Evolutionary conservation across 129 eudicot species (phyloP).

Genomic region (Tagetes patula): DNA sequence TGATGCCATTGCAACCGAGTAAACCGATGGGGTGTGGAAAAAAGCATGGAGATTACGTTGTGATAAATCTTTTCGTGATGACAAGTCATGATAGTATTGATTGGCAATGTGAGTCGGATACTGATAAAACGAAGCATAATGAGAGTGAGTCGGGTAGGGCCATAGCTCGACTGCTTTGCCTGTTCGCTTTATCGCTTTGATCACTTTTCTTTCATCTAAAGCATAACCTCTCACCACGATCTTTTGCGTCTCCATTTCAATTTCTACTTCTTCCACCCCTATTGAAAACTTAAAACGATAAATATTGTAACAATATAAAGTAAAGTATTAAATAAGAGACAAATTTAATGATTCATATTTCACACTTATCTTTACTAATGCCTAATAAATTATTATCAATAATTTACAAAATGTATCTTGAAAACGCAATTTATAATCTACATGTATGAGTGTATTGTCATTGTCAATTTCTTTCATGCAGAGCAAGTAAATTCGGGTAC

Average conservation of each 20-base stretch:
- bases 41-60: conserved; percentile 55
- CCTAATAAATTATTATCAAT: too few relatives aligned
- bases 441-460: background rate
- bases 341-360: background rate
- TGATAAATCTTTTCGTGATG: conserved; percentile 32
- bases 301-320: background rate
- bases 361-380: too few relatives aligned
- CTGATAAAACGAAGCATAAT: conserved; percentile 77
- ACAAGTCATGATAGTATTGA: conserved; percentile 60
- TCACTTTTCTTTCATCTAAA: conserved; percentile 70
- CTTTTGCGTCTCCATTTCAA: conserved; percentile 85
- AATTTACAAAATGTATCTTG: too few relatives aligned
- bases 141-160: conserved; percentile 72
- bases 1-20: conserved; percentile 79
- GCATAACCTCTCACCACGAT: conserved; percentile 65
- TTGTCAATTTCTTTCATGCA: background rate
- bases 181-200: conserved; percentile 74
- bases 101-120: conserved; percentile 68
- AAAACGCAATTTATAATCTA: background rate
- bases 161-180: conserved; percentile 97
- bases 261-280: conserved; percentile 89
- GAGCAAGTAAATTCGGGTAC: background rate
- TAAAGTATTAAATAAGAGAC: background rate
- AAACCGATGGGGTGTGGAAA: conserved; percentile 82
- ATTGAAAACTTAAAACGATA: background rate